A percentile compares a stretch with the other conserved stretches of the same genome.
phyloP scores from a whole-genome alignment of 441 rosid genomes.

The Populus tomentosa region DNA sequence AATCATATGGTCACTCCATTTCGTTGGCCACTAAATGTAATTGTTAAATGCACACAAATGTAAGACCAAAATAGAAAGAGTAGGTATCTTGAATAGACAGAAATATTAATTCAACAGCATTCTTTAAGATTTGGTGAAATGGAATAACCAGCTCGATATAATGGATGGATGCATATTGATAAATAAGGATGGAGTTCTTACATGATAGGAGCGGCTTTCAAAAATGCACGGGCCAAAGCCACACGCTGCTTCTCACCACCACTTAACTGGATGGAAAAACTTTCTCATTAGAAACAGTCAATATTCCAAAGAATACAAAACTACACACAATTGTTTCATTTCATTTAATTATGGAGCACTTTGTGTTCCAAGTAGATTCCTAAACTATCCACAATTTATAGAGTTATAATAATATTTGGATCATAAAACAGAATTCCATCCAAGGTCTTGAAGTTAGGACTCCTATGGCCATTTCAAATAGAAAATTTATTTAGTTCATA shows the following conservation, averaged over 20 bases:
- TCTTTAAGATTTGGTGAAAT: neutral
- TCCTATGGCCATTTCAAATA: neutral
- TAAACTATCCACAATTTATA: neutral
- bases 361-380: neutral
- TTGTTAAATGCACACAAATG: neutral
- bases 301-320: constrained; percentile 1
- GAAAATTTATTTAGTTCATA: neutral
- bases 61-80: neutral
- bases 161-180: neutral
- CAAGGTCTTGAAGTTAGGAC: neutral
- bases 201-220: constrained; percentile 88
- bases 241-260: constrained; percentile 99
- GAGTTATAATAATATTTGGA: neutral
- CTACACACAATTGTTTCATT: neutral
- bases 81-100: neutral
- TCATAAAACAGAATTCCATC: neutral
- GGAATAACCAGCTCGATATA: neutral
- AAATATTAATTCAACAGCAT: neutral
- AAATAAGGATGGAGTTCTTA: constrained; percentile 37
- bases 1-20: neutral
- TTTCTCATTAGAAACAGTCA: constrained; percentile 9
- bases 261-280: constrained; percentile 59
- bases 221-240: constrained; percentile 90
- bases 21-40: neutral
- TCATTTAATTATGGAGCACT: neutral